These are phyloP conservation scores for Ambrosia trifida DNA, from an alignment of 129 eudicot species.

Conservation along the genomic window DNA sequence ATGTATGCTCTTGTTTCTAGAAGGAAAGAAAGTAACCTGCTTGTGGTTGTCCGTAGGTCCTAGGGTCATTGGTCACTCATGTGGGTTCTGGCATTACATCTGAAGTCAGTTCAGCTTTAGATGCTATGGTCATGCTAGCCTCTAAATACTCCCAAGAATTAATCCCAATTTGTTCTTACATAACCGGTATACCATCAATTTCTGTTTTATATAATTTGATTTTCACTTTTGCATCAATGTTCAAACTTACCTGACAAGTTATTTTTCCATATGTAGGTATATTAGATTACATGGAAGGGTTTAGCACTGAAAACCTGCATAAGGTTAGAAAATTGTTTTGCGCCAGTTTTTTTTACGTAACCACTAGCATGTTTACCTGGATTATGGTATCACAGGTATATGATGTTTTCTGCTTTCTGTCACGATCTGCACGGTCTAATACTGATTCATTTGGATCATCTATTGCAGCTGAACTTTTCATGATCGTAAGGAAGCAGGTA, in stretches of 20 bases:
- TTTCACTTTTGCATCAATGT: conserved; percentile 6
- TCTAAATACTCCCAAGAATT: conserved; percentile 62
- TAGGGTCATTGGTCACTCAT: conserved; percentile 78
- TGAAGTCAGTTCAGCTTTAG: conserved; percentile 80
- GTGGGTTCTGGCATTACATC: conserved; percentile 70
- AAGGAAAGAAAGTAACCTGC: conserved; percentile 7
- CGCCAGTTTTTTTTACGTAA: not conserved
- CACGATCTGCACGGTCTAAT: conserved; percentile 52
- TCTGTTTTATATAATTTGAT: conserved; percentile 8
- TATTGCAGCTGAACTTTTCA: conserved; percentile 66
- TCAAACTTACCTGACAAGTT: conserved; percentile 17
- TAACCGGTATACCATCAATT: conserved; percentile 53
- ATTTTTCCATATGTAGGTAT: conserved; percentile 45
- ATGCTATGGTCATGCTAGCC: conserved; percentile 71
- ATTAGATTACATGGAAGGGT: conserved; percentile 82
- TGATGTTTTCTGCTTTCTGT: conserved; percentile 64
- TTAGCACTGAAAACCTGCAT: conserved; percentile 62
- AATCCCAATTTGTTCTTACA: conserved; percentile 62
- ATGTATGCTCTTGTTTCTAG: conserved; percentile 9
- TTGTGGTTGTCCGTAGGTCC: conserved; percentile 41
- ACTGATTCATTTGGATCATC: conserved; percentile 55
- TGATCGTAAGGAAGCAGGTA: conserved; percentile 87
- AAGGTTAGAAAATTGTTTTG: conserved; percentile 47
- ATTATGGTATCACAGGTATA: conserved; percentile 49
- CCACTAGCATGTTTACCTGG: conserved; percentile 22